Base-by-base conservation (phyloP, 2,329 filamentous ascomycete genomes). In the Talaromyces funiculosus region DNA sequence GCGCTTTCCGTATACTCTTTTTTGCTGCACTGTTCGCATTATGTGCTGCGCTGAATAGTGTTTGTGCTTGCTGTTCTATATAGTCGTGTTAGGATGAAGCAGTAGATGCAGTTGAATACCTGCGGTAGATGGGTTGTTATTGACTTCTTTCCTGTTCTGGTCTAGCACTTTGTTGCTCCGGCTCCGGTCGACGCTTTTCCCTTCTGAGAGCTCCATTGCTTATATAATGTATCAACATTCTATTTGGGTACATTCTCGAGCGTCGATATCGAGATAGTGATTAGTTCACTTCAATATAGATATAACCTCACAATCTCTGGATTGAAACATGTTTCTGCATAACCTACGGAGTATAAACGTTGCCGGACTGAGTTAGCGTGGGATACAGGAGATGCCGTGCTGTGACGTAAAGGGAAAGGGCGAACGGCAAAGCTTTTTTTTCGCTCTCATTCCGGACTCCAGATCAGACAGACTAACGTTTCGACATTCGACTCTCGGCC, bases 1-100 rank as follows among this genome's bases (percentile, higher is more conserved):
- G 22, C 63, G 60, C 45, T 64, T 64, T 14, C 63, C 63, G 53
- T 64, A 64, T 43, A 64, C 63, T 42, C 45, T 53, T 53, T 47
- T 63, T 33, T 59, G 55, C 53, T 51, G 60, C 6, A 61, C 54
- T 0, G 60, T 61, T 40, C 60, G 45, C 33, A 53, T 61, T n/a
- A n/a, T n/a, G 16, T 54, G 22, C 22, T 10, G 5, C 24, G 12
- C 5, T 38, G 5, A 16, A 18, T 10, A 24, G 5, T 22, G 16
- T 45, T 8, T 9, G 29, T 4, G 12, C 20, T 42, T 4, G 4
- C 8, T 33, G 22, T 24, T 43, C 9, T 38, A 29, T 35, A 26
- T 26, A 33, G 33, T 10, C 9, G 57, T 31, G 35, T 20, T 31
- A 24, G 16, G n/a, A 51, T 38, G 22, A 20, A 22, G 33, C 49